These are phyloP conservation scores for Moniliophthora roreri DNA, from an alignment of 1,284 basidiomycete genomes.

Conservation along the genomic window DNA sequence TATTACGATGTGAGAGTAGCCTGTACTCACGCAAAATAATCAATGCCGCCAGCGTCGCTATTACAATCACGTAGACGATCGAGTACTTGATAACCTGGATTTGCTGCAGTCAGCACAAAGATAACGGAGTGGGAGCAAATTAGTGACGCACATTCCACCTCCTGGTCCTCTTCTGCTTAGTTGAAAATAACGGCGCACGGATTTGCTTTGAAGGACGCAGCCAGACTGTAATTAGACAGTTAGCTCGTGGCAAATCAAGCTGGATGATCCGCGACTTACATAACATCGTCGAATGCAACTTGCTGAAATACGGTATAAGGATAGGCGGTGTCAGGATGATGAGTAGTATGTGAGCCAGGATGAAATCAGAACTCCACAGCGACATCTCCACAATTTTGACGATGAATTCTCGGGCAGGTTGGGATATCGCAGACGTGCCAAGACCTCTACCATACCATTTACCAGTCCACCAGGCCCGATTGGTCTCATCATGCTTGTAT, in stretches of 20 bases:
- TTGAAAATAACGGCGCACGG: slow-evolving; percentile 92
- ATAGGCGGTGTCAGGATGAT: slow-evolving; percentile 84
- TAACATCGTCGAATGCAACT: slow-evolving; percentile 87
- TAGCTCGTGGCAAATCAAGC: slow-evolving; percentile 15
- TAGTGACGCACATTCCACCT: slow-evolving; percentile 89
- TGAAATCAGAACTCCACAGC: slow-evolving; percentile 89
- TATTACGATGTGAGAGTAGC: neutral
- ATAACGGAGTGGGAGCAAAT: slow-evolving; percentile 16
- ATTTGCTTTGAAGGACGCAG: slow-evolving; percentile 91
- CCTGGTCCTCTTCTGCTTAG: slow-evolving; percentile 88
- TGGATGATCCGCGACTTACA: slow-evolving; percentile 48
- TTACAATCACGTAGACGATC: slow-evolving; percentile 79
- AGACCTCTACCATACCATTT: slow-evolving; percentile 95
- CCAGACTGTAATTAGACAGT: slow-evolving; percentile 62
- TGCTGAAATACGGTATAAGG: slow-evolving; percentile 86
- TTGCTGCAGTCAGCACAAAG: slow-evolving; percentile 4
- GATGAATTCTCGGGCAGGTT: slow-evolving; percentile 93
- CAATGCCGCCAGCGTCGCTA: slow-evolving; percentile 82
- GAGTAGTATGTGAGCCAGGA: slow-evolving; percentile 80
- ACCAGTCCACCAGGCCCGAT: slow-evolving; percentile 98
- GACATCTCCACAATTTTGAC: slow-evolving; percentile 98
- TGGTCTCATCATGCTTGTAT: slow-evolving; percentile 96
- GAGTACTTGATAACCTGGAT: slow-evolving; percentile 77
- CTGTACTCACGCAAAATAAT: slow-evolving; percentile 69
- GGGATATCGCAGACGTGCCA: slow-evolving; percentile 85